Evolutionary conservation across 495 filamentous ascomycete genomes (phyloP).

Genomic region (Aspergillus carlsbadensis): DNA sequence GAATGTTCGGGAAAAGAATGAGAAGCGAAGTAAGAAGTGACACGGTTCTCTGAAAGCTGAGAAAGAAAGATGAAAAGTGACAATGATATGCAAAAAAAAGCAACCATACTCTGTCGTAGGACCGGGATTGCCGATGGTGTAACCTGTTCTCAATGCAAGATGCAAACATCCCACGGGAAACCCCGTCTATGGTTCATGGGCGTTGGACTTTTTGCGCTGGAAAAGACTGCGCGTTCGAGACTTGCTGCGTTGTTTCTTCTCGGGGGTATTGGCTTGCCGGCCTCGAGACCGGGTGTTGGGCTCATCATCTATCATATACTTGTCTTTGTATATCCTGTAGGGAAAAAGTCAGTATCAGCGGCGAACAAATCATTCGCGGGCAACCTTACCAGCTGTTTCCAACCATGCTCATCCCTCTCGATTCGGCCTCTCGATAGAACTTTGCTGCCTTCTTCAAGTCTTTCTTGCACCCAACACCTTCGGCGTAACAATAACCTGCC

Average conservation of each 20-base stretch:
- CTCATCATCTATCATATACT: constrained; percentile 83
- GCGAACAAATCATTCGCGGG: neutral
- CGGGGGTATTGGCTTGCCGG: constrained; percentile 32
- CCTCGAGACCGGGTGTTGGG: constrained; percentile 37
- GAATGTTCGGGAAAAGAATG: constrained; percentile 11
- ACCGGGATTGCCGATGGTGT: neutral
- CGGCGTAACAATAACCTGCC: constrained; percentile 82
- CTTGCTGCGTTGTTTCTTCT: constrained; percentile 63
- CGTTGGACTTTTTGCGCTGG: constrained; percentile 57
- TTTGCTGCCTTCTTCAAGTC: constrained; percentile 91
- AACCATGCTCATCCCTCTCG: constrained; percentile 93
- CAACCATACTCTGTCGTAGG: no score
- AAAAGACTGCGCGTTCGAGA: constrained; percentile 67
- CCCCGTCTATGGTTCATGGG: constrained; percentile 31
- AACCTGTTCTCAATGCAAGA: constrained; percentile 10
- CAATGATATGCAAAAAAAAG: neutral
- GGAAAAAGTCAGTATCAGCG: constrained; percentile 12
- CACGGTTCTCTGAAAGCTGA: neutral
- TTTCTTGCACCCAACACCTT: constrained; percentile 88
- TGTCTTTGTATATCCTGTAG: constrained; percentile 86
- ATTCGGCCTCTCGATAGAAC: constrained; percentile 86
- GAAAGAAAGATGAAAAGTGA: neutral
- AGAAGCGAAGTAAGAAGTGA: constrained; percentile 8
- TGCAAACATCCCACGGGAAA: constrained; percentile 7
- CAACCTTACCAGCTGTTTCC: constrained; percentile 89